Percentiles rank a stretch among this genome's conserved stretches.
phyloP scores from a whole-genome alignment of 345 rosid species.

The Cardamine occulta region DNA sequence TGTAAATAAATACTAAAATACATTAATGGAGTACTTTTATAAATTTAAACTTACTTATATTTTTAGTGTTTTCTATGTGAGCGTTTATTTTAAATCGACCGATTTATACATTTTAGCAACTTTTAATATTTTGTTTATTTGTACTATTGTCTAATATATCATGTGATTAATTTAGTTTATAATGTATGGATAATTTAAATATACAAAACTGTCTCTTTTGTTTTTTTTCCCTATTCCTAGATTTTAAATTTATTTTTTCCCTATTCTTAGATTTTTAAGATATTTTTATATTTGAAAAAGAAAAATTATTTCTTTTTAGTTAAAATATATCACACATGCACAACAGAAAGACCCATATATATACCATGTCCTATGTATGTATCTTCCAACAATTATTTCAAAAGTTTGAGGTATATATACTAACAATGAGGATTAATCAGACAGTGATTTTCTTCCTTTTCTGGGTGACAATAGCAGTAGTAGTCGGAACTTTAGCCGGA shows the following conservation, averaged over 20 bases:
- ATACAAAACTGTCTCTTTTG: neutral
- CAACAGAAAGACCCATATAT: too few species aligned
- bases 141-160: neutral
- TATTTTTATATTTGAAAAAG: conserved; percentile 36
- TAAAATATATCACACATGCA: neutral
- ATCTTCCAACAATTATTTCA: neutral
- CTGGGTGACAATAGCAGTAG: neutral
- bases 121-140: neutral
- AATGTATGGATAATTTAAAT: neutral
- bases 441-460: neutral
- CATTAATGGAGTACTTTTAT: neutral
- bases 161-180: neutral
- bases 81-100: neutral
- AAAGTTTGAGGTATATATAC: neutral
- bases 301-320: conserved; percentile 3
- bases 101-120: neutral
- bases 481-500: neutral
- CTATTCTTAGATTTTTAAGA: conserved; percentile 50
- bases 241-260: conserved; percentile 37
- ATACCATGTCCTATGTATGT: neutral
- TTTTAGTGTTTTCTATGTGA: neutral
- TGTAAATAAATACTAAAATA: neutral
- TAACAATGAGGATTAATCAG: conserved; percentile 4
- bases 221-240: conserved; percentile 46
- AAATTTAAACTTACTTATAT: neutral